phyloP scores from a whole-genome alignment of 257 asterid species.

The Ocimum tenuiflorum region DNA sequence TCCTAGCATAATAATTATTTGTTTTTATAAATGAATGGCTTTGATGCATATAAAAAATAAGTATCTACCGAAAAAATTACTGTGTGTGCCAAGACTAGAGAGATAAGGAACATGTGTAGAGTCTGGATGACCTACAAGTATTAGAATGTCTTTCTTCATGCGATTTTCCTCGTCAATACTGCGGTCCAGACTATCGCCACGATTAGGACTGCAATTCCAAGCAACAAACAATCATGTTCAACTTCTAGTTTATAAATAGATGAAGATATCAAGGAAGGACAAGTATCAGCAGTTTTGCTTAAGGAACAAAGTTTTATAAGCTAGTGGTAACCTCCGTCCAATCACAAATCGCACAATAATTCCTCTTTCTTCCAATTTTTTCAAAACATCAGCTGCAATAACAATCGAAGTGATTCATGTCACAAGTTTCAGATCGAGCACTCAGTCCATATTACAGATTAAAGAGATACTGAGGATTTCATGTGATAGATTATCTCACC shows the following conservation, averaged over 20 bases:
- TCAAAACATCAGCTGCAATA: slow-evolving; percentile 57
- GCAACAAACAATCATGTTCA: slow-evolving; percentile 15
- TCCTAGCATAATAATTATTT: slow-evolving; percentile 38
- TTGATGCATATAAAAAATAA: background rate
- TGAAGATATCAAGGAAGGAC: slow-evolving; percentile 9
- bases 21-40: no score
- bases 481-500: slow-evolving; percentile 27
- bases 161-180: slow-evolving; percentile 64
- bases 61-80: background rate
- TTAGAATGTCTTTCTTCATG: slow-evolving; percentile 63
- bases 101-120: background rate
- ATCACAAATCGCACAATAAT: slow-evolving; percentile 72
- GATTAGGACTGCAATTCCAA: slow-evolving; percentile 67
- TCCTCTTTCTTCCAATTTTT: slow-evolving; percentile 75
- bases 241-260: slow-evolving; percentile 12
- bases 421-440: background rate
- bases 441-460: background rate
- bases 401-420: slow-evolving; percentile 20
- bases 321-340: slow-evolving; percentile 71
- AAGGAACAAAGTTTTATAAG: slow-evolving; percentile 9
- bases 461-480: background rate
- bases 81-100: background rate
- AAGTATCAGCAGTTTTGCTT: background rate
- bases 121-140: slow-evolving; percentile 55
- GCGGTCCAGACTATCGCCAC: slow-evolving; percentile 98